These are phyloP conservation scores for Calocera cornea DNA, from an alignment of 768 basidiomycete species.

Conservation along the genomic window DNA sequence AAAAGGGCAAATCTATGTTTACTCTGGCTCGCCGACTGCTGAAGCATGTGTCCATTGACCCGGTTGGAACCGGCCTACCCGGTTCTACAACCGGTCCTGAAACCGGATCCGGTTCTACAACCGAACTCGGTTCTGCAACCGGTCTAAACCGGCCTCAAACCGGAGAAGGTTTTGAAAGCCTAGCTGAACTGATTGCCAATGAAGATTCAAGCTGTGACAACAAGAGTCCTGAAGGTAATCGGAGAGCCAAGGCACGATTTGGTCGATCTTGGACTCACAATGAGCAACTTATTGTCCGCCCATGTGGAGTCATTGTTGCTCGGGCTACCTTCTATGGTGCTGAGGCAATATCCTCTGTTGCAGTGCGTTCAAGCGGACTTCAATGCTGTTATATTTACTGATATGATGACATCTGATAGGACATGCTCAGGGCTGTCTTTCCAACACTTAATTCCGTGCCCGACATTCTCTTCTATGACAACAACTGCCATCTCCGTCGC, in stretches of 20 bases:
- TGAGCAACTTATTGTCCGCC: slow-evolving; percentile 7
- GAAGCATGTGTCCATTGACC: neutral
- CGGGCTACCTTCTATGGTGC: slow-evolving; percentile 5
- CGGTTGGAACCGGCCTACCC: too few relatives aligned
- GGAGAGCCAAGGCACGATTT: neutral
- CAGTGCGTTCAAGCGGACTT: too few relatives aligned
- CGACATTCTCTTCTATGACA: slow-evolving; percentile 15
- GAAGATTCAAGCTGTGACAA: neutral
- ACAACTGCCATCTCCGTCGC: slow-evolving; percentile 15
- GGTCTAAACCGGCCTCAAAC: too few relatives aligned
- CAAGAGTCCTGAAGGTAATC: neutral
- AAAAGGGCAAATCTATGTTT: slow-evolving; percentile 20
- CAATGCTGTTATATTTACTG: too few relatives aligned
- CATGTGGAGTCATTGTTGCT: slow-evolving; percentile 7
- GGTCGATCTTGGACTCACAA: slow-evolving; percentile 4
- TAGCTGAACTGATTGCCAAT: neutral
- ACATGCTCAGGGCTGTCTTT: neutral
- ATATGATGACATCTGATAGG: neutral
- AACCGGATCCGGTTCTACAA: too few relatives aligned
- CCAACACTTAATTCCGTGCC: neutral
- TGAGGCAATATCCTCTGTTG: slow-evolving; percentile 1
- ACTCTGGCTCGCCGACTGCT: slow-evolving; percentile 17
- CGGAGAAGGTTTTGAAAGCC: neutral
- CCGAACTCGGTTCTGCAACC: too few relatives aligned
- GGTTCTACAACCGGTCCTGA: neutral